Percentiles rank a stretch among this genome's conserved stretches.
Conservation (phyloP, 2,329 filamentous ascomycete species). For the Colletotrichum sp. region DNA sequence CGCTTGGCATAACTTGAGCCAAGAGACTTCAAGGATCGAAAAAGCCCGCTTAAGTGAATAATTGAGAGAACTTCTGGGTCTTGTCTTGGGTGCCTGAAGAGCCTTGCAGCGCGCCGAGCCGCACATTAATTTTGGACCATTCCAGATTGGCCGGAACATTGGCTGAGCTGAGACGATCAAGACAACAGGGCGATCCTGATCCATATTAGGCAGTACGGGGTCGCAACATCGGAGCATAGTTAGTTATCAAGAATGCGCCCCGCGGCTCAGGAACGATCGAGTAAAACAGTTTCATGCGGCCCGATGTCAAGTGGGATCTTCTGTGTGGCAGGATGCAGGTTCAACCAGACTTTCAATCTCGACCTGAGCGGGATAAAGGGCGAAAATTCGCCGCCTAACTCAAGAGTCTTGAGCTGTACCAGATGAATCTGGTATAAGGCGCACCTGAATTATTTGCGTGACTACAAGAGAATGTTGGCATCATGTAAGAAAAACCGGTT, state of each 20-base stretch:
- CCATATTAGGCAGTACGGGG: background rate
- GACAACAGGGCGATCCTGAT: background rate
- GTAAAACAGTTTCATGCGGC: background rate
- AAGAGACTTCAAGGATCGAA: background rate
- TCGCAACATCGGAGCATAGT: background rate
- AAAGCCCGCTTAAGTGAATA: background rate
- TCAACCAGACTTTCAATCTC: slow-evolving; percentile 37
- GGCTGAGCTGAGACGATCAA: background rate
- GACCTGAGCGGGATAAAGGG: slow-evolving; percentile 37
- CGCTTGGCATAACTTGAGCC: background rate
- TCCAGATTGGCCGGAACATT: accelerated
- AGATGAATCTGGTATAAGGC: slow-evolving; percentile 33
- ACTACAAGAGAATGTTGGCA: background rate
- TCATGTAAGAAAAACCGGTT: no score
- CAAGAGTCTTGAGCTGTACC: no score
- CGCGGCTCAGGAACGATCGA: accelerated
- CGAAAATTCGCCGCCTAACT: no score
- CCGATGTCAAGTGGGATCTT: accelerated
- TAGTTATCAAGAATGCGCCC: background rate
- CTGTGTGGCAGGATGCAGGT: accelerated
- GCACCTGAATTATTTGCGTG: no score
- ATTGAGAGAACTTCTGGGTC: background rate
- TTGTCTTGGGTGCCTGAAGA: background rate
- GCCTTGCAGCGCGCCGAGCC: background rate
- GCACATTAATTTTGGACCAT: background rate